Percentiles rank a stretch among this genome's conserved stretches.
These are phyloP conservation scores for Petunia secreta DNA, from an alignment of 257 asterid species.

Conservation along the genomic window DNA sequence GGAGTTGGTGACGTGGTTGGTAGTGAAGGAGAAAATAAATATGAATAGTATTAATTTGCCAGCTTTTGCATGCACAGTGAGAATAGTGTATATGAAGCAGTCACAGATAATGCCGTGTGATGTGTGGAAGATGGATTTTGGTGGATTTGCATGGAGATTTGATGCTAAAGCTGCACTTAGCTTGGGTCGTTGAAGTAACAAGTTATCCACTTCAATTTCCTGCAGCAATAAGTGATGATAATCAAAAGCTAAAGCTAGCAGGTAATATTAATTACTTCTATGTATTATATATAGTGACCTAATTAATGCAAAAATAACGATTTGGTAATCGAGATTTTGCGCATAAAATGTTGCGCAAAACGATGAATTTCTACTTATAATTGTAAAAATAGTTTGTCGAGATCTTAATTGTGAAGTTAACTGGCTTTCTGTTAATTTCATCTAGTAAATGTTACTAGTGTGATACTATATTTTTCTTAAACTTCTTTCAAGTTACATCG, in stretches of 20 bases:
- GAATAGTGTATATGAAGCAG: slow-evolving; percentile 44
- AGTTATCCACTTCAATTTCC: neutral
- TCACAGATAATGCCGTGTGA: slow-evolving; percentile 54
- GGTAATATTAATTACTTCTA: neutral
- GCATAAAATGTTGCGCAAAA: neutral
- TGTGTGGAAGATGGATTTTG: slow-evolving; percentile 61
- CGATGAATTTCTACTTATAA: neutral
- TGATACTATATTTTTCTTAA: neutral
- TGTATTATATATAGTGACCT: too few relatives aligned
- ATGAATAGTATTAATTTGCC: slow-evolving; percentile 2
- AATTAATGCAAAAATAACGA: slow-evolving; percentile 16
- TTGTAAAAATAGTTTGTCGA: slow-evolving; percentile 11
- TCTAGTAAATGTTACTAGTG: neutral
- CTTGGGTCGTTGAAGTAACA: slow-evolving; percentile 39
- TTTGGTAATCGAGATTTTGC: neutral
- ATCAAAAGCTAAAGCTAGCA: neutral
- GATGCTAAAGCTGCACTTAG: slow-evolving; percentile 51
- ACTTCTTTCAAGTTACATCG: neutral
- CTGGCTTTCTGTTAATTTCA: neutral
- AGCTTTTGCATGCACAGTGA: slow-evolving; percentile 57
- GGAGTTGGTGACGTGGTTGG: slow-evolving; percentile 41
- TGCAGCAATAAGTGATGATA: neutral
- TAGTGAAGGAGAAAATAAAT: slow-evolving; percentile 38
- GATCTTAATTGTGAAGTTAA: neutral
- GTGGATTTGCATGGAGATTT: slow-evolving; percentile 62